Conservation (phyloP, 1,139 yeast species). For the Hyphopichia pseudoburtonii region DNA sequence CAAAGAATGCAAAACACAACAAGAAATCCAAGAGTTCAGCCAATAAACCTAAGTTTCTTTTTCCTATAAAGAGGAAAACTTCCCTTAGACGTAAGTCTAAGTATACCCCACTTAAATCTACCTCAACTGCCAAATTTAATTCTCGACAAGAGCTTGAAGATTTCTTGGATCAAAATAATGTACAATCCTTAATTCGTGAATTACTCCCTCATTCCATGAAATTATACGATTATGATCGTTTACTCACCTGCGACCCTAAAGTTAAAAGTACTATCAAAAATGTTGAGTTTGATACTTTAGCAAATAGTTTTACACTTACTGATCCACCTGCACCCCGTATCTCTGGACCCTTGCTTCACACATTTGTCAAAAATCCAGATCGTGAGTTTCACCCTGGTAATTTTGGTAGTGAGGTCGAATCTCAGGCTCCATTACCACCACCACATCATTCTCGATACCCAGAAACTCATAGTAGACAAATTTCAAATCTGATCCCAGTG, state of each 20-base stretch:
- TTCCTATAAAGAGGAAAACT: constrained; percentile 37
- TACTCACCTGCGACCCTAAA: constrained; percentile 23
- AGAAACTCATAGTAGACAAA: neutral
- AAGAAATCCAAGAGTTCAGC: neutral
- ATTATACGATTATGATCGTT: constrained; percentile 20
- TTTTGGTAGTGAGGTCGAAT: neutral
- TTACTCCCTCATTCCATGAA: constrained; percentile 31
- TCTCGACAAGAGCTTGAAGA: constrained; percentile 25
- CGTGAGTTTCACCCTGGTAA: neutral
- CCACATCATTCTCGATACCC: neutral
- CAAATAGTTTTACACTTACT: constrained; percentile 8
- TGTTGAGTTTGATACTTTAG: constrained; percentile 9
- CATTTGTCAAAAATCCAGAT: constrained; percentile 12
- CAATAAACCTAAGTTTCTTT: constrained; percentile 17
- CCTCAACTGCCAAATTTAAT: constrained; percentile 23
- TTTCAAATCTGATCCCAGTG: constrained; percentile 1
- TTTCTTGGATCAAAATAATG: constrained; percentile 24
- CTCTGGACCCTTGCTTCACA: constrained; percentile 18
- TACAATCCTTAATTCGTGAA: constrained; percentile 24
- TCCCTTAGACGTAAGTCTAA: constrained; percentile 28
- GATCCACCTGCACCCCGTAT: constrained; percentile 7
- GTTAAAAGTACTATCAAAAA: constrained; percentile 10
- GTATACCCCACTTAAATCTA: constrained; percentile 16
- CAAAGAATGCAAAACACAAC: too few species aligned
- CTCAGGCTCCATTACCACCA: neutral